Conservation (phyloP, 2,329 filamentous ascomycete species). For the Cladosporium sphaerospermum region DNA sequence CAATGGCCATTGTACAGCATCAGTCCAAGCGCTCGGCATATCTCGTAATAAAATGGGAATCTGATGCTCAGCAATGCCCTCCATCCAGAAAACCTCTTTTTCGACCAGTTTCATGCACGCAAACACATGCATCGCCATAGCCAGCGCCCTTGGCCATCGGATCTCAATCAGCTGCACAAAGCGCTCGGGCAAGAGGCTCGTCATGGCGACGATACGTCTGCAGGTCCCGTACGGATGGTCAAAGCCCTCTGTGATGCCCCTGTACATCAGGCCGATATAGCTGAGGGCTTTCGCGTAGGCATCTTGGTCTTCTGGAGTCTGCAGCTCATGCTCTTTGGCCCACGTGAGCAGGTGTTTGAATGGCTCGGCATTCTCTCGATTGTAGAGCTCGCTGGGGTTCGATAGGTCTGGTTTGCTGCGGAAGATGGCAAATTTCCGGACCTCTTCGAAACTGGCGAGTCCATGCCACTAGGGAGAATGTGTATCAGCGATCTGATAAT, state of each 20-base stretch:
- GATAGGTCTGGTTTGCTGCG: slow-evolving; percentile 18
- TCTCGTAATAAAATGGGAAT: slow-evolving; percentile 16
- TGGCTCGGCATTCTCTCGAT: slow-evolving; percentile 18
- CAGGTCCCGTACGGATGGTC: slow-evolving; percentile 19
- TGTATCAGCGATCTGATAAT: neutral
- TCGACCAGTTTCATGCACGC: slow-evolving; percentile 22
- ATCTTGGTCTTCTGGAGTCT: slow-evolving; percentile 15
- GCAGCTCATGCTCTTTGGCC: slow-evolving; percentile 19
- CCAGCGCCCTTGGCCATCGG: slow-evolving; percentile 19
- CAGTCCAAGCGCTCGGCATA: slow-evolving; percentile 19
- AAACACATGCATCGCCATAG: slow-evolving; percentile 21
- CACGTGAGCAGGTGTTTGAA: slow-evolving; percentile 20
- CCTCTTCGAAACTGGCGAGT: slow-evolving; percentile 14
- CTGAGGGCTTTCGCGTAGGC: slow-evolving; percentile 18
- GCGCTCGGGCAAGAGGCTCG: slow-evolving; percentile 19
- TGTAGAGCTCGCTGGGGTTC: slow-evolving; percentile 19
- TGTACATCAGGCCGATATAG: slow-evolving; percentile 22
- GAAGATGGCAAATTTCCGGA: slow-evolving; percentile 16
- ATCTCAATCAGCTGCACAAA: slow-evolving; percentile 22
- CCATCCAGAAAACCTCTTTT: slow-evolving; percentile 20
- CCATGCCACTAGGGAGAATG: slow-evolving; percentile 10
- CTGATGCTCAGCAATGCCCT: slow-evolving; percentile 21
- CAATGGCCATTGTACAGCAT: slow-evolving; percentile 22
- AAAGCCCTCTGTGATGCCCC: slow-evolving; percentile 15
- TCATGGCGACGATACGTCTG: slow-evolving; percentile 21